A percentile compares a stretch with the other conserved stretches of the same genome.
Evolutionary conservation across 805 yeast genomes (phyloP).

Genomic region (Yarrowia sp.): DNA sequence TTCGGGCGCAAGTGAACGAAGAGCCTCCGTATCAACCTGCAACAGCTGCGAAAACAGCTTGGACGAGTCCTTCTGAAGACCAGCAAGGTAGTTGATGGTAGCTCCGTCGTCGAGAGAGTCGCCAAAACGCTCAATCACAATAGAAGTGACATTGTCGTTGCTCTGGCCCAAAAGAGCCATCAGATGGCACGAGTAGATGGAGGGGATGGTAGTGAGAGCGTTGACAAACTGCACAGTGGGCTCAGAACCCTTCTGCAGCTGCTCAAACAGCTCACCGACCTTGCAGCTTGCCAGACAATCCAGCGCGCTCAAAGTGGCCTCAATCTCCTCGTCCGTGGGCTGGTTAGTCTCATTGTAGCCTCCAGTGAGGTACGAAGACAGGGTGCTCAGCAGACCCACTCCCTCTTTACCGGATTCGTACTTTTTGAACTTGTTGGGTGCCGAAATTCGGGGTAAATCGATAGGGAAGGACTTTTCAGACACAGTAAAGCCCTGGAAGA

Average conservation of each 20-base stretch:
- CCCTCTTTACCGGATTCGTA: conserved; percentile 61
- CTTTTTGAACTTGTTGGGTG: conserved; percentile 61
- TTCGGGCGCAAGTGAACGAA: conserved; percentile 21
- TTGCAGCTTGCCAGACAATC: conserved; percentile 79
- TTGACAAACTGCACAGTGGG: neutral
- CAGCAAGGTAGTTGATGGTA: conserved; percentile 13
- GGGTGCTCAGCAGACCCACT: conserved; percentile 78
- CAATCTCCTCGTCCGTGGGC: conserved; percentile 91
- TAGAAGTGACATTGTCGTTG: neutral
- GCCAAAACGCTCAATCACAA: conserved; percentile 1
- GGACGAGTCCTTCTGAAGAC: conserved; percentile 1
- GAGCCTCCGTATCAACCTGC: conserved; percentile 26
- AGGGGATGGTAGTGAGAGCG: neutral
- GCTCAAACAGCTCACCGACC: conserved; percentile 54
- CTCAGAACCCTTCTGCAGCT: conserved; percentile 43
- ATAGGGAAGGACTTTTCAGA: conserved; percentile 38
- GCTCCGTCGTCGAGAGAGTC: conserved; percentile 11
- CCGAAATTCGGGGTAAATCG: conserved; percentile 58
- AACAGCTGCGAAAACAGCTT: conserved; percentile 24
- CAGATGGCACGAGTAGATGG: conserved; percentile 17
- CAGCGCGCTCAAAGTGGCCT: conserved; percentile 73
- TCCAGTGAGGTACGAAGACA: conserved; percentile 89
- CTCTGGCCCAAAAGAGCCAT: conserved; percentile 1
- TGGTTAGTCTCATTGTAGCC: conserved; percentile 81
- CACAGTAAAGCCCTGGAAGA: conserved; percentile 6